Conservation (phyloP, 345 rosid species). For the Gossypium ekmanianum region DNA sequence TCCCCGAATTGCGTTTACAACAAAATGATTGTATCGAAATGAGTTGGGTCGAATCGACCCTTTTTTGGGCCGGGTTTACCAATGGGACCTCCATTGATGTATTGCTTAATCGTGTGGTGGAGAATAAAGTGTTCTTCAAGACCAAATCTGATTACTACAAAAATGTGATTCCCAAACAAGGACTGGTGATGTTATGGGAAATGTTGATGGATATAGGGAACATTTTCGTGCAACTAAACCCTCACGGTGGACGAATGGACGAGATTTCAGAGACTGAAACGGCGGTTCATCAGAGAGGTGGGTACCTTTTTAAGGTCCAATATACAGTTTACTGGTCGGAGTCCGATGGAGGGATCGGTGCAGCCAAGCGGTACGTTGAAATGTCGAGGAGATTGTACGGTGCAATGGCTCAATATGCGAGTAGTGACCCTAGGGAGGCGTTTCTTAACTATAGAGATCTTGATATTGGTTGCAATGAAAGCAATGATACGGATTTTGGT, state of each 20-base stretch:
- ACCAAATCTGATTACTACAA: constrained; percentile 29
- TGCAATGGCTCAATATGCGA: constrained; percentile 40
- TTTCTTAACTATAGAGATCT: constrained; percentile 66
- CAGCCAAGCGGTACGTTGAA: constrained; percentile 17
- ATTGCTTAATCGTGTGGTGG: background rate
- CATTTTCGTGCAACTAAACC: constrained; percentile 14
- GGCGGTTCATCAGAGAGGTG: constrained; percentile 45
- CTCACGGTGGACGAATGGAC: constrained; percentile 48
- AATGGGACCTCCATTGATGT: background rate
- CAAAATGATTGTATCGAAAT: constrained; percentile 42
- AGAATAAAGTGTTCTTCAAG: constrained; percentile 15
- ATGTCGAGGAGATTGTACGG: constrained; percentile 33
- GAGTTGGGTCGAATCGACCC: constrained; percentile 41
- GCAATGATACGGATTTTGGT: constrained; percentile 20
- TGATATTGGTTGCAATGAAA: constrained; percentile 44
- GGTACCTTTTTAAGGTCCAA: constrained; percentile 38
- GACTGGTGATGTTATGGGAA: constrained; percentile 21
- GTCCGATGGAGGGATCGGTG: constrained; percentile 8
- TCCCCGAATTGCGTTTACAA: constrained; percentile 43
- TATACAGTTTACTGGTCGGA: constrained; percentile 31
- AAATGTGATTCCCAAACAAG: constrained; percentile 14
- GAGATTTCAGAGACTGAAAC: constrained; percentile 34
- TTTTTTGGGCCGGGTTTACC: constrained; percentile 25
- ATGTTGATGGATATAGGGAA: constrained; percentile 13
- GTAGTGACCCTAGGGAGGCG: constrained; percentile 55